Evolutionary conservation across 2,329 filamentous ascomycete species (phyloP).

Genomic region (Diaporthe vexans): DNA sequence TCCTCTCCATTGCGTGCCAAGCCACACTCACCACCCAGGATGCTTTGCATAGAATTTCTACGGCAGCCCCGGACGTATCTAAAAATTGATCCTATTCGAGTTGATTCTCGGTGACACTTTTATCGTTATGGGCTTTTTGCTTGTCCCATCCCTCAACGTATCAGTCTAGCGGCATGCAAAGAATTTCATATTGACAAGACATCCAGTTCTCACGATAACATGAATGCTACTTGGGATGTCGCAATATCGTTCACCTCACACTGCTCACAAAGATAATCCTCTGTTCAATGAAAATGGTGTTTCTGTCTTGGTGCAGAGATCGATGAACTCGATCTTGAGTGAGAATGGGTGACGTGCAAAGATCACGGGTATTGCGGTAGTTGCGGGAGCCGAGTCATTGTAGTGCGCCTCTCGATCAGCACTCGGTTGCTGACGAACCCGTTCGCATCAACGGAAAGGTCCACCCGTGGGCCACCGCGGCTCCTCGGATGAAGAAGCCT

Average conservation of each 20-base stretch:
- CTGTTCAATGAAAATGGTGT: background rate
- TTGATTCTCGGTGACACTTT: too few relatives aligned
- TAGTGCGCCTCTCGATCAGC: background rate
- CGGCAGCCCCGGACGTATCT: too few relatives aligned
- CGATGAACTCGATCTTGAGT: background rate
- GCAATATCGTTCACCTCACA: background rate
- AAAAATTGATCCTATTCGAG: too few relatives aligned
- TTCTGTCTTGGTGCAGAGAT: background rate
- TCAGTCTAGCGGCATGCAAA: too few relatives aligned
- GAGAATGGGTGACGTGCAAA: background rate
- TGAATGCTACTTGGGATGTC: background rate
- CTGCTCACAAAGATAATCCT: too few relatives aligned
- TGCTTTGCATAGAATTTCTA: too few relatives aligned
- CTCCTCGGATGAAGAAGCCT: background rate
- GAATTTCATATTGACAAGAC: too few relatives aligned
- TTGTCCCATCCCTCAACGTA: too few relatives aligned
- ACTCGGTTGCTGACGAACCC: background rate
- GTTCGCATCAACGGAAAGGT: background rate
- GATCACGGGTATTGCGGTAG: constrained; percentile 17
- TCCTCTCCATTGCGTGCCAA: background rate
- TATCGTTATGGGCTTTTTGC: too few relatives aligned
- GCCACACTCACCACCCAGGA: too few relatives aligned
- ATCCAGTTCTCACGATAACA: background rate
- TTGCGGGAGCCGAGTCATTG: background rate
- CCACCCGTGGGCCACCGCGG: background rate